These are phyloP conservation scores for Fusarium anguioides DNA, from an alignment of 2,329 filamentous ascomycete species.

Conservation along the genomic window DNA sequence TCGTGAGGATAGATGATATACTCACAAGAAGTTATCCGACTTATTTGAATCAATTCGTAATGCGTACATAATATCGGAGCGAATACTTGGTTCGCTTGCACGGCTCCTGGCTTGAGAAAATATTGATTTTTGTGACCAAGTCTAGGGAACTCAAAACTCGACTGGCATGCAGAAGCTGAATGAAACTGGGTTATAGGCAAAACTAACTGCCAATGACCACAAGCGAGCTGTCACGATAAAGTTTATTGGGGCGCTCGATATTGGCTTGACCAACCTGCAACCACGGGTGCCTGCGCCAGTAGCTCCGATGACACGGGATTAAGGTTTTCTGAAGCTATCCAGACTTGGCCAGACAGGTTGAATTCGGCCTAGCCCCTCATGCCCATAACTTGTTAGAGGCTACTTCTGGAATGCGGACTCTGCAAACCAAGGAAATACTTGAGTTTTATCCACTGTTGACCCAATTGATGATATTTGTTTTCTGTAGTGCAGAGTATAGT, in stretches of 20 bases:
- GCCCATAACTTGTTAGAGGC: background rate
- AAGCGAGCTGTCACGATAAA: conserved; percentile 11
- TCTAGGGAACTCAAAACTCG: conserved; percentile 18
- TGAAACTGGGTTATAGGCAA: background rate
- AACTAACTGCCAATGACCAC: conserved; percentile 1
- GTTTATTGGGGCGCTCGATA: conserved; percentile 20
- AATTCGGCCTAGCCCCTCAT: conserved; percentile 20
- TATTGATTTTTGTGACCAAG: background rate
- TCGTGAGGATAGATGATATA: background rate
- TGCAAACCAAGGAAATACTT: conserved; percentile 15
- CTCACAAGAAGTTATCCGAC: background rate
- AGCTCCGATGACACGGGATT: conserved; percentile 9
- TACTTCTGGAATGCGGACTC: conserved; percentile 21
- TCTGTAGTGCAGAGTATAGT: conserved; percentile 5
- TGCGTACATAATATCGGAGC: background rate
- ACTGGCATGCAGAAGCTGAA: conserved; percentile 25
- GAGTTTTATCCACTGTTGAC: background rate
- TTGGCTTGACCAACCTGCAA: background rate
- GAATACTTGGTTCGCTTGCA: background rate
- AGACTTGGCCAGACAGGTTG: conserved; percentile 4
- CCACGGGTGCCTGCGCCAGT: conserved; percentile 36
- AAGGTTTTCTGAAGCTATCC: conserved; percentile 30
- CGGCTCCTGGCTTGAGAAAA: background rate
- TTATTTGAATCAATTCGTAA: conserved; percentile 1
- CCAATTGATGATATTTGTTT: conserved; percentile 8